Evolutionary conservation across 495 filamentous ascomycete species (phyloP).

Genomic region (Rhypophila decipiens): DNA sequence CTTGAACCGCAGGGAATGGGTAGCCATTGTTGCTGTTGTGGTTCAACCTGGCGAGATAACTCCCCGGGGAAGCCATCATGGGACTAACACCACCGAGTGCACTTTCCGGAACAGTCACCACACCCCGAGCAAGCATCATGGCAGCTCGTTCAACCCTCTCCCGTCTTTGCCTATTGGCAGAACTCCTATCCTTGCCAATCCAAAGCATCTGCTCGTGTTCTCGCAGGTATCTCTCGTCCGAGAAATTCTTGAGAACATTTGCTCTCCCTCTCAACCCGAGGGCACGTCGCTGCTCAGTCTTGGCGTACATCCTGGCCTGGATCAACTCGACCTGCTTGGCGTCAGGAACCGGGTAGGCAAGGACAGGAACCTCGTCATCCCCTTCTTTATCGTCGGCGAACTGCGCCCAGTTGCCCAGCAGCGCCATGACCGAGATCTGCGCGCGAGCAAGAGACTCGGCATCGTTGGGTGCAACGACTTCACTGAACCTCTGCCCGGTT

Average conservation of each 20-base stretch:
- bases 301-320: constrained; percentile 54
- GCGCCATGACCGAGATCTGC: constrained; percentile 53
- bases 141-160: no score
- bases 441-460: constrained; percentile 49
- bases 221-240: constrained; percentile 53
- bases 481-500: constrained; percentile 52
- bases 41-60: no score
- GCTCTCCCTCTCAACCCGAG: constrained; percentile 54
- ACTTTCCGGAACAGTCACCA: no score
- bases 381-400: constrained; percentile 43
- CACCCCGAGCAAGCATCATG: no score
- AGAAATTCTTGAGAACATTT: constrained; percentile 55
- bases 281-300: constrained; percentile 48
- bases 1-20: no score
- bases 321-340: constrained; percentile 46
- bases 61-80: no score
- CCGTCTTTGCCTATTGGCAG: constrained; percentile 1
- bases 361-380: constrained; percentile 32
- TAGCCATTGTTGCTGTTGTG: no score
- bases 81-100: no score
- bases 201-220: constrained; percentile 64
- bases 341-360: constrained; percentile 43
- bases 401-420: constrained; percentile 52
- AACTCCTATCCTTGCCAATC: constrained; percentile 42
- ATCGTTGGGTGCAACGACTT: constrained; percentile 57